phyloP scores from a whole-genome alignment of 306 rosid genomes.

The Lotus japonicus region DNA sequence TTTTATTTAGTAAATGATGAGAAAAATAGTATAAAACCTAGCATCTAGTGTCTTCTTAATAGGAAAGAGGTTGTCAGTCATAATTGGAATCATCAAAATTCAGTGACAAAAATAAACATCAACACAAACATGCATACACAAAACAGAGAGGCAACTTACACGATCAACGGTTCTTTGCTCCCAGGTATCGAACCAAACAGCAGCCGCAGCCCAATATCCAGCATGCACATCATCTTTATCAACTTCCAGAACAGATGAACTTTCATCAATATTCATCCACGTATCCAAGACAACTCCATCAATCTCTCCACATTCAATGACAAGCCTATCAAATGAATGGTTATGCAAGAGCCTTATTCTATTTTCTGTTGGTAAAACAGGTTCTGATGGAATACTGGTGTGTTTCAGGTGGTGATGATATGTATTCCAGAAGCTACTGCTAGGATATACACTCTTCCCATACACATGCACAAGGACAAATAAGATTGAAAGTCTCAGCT shows the following conservation, averaged over 20 bases:
- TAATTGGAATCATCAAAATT: not conserved
- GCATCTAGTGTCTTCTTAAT: not conserved
- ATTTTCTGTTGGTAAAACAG: constrained; percentile 44
- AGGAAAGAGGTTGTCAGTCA: not conserved
- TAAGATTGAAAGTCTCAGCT: constrained; percentile 34
- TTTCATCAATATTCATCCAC: constrained; percentile 57
- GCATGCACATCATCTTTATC: constrained; percentile 48
- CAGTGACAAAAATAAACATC: not conserved
- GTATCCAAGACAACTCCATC: constrained; percentile 84
- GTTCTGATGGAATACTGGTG: constrained; percentile 37
- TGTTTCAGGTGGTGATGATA: constrained; percentile 53
- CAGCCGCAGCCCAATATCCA: constrained; percentile 95
- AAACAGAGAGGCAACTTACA: constrained; percentile 50
- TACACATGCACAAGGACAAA: constrained; percentile 29
- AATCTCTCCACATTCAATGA: constrained; percentile 77
- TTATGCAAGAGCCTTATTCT: constrained; percentile 47
- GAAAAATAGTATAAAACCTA: not conserved
- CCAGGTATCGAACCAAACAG: constrained; percentile 85
- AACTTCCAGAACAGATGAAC: constrained; percentile 38
- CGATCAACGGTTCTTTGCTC: constrained; percentile 85
- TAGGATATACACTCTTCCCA: constrained; percentile 83
- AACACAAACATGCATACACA: not conserved
- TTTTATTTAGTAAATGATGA: constrained; percentile 9
- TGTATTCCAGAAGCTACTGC: constrained; percentile 90
- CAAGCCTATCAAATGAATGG: constrained; percentile 39